These are phyloP conservation scores for Tothia fuscella DNA, from an alignment of 2,329 filamentous ascomycete species.

Conservation along the genomic window DNA sequence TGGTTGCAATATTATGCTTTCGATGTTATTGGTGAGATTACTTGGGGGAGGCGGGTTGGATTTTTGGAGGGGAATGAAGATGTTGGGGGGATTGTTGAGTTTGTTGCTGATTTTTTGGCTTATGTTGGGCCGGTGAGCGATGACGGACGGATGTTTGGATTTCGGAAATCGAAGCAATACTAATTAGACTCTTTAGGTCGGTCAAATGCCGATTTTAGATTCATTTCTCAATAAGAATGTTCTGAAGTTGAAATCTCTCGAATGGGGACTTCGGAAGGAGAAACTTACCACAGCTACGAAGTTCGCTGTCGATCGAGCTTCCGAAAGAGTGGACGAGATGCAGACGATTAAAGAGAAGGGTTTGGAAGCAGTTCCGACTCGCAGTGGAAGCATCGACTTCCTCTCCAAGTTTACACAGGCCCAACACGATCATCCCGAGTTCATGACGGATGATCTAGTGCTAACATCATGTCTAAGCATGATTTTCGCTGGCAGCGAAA, in stretches of 20 bases:
- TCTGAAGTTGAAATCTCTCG: constrained; percentile 54
- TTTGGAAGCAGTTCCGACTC: constrained; percentile 18
- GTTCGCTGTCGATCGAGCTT: constrained; percentile 58
- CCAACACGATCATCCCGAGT: constrained; percentile 52
- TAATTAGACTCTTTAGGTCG: constrained; percentile 37
- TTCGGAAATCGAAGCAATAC: not conserved
- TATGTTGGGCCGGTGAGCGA: constrained; percentile 56
- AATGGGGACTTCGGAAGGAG: constrained; percentile 53
- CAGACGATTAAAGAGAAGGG: constrained; percentile 34
- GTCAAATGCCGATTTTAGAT: constrained; percentile 64
- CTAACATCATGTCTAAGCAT: constrained; percentile 61
- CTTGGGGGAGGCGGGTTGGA: constrained; percentile 62
- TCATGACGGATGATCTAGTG: constrained; percentile 59
- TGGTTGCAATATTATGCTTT: constrained; percentile 78
- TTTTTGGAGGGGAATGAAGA: constrained; percentile 66
- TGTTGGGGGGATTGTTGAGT: constrained; percentile 60
- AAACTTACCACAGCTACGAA: constrained; percentile 61
- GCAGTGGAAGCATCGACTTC: constrained; percentile 40
- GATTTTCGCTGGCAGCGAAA: constrained; percentile 65
- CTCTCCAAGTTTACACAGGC: constrained; percentile 63
- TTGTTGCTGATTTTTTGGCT: constrained; percentile 51
- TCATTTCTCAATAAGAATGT: constrained; percentile 63
- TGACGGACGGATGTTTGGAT: not conserved
- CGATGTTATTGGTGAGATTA: constrained; percentile 68
- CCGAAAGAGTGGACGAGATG: constrained; percentile 47